phyloP scores from a whole-genome alignment of 225 moss, liverwort and hornwort genomes.

The Antitrichia curtipendula region DNA sequence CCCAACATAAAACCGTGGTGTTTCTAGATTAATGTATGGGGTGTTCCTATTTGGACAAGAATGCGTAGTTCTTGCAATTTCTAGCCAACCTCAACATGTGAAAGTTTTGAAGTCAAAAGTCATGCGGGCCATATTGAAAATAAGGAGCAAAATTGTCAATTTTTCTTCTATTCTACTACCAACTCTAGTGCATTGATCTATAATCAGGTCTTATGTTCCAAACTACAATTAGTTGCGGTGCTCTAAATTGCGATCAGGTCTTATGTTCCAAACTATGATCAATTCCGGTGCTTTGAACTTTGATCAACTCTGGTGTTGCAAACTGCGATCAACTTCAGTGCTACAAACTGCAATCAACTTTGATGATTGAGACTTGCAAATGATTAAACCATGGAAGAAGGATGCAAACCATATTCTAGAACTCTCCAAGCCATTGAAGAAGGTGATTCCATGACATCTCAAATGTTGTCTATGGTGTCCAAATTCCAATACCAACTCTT shows the following conservation, averaged over 20 bases:
- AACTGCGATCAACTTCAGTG: too few relatives aligned
- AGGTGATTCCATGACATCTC: not conserved
- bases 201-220: not conserved
- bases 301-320: too few relatives aligned
- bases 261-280: too few relatives aligned
- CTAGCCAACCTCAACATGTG: not conserved
- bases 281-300: too few relatives aligned
- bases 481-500: not conserved
- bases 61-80: not conserved
- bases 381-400: not conserved
- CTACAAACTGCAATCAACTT: not conserved
- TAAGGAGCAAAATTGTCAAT: rapidly evolving
- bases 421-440: not conserved
- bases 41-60: not conserved
- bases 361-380: not conserved
- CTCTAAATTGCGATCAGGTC: too few relatives aligned
- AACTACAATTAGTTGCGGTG: too few relatives aligned
- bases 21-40: not conserved
- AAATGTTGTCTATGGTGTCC: rapidly evolving
- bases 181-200: not conserved
- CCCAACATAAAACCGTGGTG: not conserved
- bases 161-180: not conserved
- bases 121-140: not conserved
- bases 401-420: not conserved
- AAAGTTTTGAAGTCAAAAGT: not conserved